Evolutionary conservation across 176 grass and related monocot genomes (phyloP).

Genomic region (Elaeis guineensis): DNA sequence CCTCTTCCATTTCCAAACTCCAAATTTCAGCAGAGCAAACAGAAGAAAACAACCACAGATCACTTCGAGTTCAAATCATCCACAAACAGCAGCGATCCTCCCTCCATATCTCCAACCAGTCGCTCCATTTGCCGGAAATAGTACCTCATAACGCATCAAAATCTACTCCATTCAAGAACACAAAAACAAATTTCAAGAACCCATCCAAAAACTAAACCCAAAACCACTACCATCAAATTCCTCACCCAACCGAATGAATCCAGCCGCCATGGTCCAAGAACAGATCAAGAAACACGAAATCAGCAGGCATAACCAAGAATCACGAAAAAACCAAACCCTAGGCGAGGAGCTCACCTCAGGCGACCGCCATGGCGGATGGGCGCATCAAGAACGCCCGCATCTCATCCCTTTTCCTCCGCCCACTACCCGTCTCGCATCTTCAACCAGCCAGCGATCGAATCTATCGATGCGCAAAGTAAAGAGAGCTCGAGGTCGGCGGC

Average conservation of each 20-base stretch:
- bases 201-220: background rate
- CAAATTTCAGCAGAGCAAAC: constrained; percentile 18
- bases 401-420: constrained; percentile 12
- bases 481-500: background rate
- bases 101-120: constrained; percentile 63
- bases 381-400: constrained; percentile 24
- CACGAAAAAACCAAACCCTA: constrained; percentile 1
- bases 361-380: constrained; percentile 31
- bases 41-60: constrained; percentile 25
- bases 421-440: constrained; percentile 8
- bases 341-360: constrained; percentile 30
- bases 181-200: constrained; percentile 25
- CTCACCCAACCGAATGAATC: constrained; percentile 41
- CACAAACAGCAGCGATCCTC: constrained; percentile 55
- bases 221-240: constrained; percentile 16
- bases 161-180: constrained; percentile 10
- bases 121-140: constrained; percentile 52
- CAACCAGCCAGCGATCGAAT: too few relatives aligned
- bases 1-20: constrained; percentile 53
- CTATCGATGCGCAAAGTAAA: background rate
- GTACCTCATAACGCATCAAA: constrained; percentile 59
- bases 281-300: constrained; percentile 15
- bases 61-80: constrained; percentile 73
- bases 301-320: background rate
- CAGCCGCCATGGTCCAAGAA: constrained; percentile 24